Percentiles rank a stretch among this genome's conserved stretches.
Evolutionary conservation across 2,329 filamentous ascomycete genomes (phyloP).

Genomic region (Pseudogymnoascus sp.): DNA sequence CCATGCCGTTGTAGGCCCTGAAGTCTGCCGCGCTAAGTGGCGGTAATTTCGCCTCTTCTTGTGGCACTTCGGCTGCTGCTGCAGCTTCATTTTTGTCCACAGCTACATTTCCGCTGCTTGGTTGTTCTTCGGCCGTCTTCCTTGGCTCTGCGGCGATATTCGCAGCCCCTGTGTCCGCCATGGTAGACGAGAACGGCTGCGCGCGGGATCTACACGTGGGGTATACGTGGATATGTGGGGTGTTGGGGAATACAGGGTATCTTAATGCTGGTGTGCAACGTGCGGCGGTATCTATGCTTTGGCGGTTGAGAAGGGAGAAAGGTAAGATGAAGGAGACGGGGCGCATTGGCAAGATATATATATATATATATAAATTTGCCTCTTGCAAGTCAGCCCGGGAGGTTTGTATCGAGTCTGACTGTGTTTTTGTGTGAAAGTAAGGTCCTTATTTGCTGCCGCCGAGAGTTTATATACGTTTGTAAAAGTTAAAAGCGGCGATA

Average conservation of each 20-base stretch:
- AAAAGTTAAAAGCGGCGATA: neutral
- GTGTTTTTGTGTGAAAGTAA: neutral
- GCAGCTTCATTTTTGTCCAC: neutral
- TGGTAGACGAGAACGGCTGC: constrained; percentile 14
- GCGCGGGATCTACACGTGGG: constrained; percentile 4
- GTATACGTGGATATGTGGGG: neutral
- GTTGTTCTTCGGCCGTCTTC: neutral
- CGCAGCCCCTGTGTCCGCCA: constrained; percentile 5
- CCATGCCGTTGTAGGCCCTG: constrained; percentile 52
- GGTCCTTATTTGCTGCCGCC: neutral
- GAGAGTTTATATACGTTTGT: neutral
- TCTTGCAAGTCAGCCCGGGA: neutral
- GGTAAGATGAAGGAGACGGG: neutral
- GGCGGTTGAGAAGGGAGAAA: neutral
- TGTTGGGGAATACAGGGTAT: neutral
- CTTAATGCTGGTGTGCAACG: neutral
- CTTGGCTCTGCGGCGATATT: neutral
- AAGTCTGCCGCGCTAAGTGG: constrained; percentile 52
- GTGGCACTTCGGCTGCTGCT: neutral
- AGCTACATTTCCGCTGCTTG: neutral
- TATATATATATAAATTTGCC: neutral
- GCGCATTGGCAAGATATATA: neutral
- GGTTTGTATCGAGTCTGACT: neutral
- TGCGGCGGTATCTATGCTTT: neutral
- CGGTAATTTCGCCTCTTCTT: constrained; percentile 31